phyloP scores from a whole-genome alignment of 2,329 filamentous ascomycete species.

The Pseudopithomyces maydicus region DNA sequence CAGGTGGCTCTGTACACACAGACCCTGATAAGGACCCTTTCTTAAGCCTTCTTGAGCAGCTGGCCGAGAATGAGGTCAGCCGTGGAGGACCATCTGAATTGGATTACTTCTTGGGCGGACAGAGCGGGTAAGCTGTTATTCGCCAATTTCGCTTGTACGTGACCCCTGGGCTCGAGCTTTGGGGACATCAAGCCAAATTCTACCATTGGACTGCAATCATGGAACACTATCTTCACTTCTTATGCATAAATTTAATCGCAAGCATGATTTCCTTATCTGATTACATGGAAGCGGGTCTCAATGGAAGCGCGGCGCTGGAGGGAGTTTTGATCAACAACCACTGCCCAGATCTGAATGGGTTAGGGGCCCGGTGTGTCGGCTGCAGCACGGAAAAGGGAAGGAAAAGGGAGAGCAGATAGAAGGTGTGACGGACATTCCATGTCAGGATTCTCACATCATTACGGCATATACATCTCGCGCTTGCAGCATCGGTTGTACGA shows the following conservation, averaged over 20 bases:
- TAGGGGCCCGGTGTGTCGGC: neutral
- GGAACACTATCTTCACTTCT: neutral
- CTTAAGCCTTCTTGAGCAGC: slow-evolving; percentile 75
- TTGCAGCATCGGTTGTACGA: slow-evolving; percentile 21
- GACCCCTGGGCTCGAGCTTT: neutral
- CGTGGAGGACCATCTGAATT: slow-evolving; percentile 73
- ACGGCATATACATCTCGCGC: neutral
- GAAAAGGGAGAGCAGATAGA: slow-evolving; percentile 1
- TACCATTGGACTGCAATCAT: neutral
- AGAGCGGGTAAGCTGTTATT: slow-evolving; percentile 25
- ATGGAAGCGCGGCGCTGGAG: slow-evolving; percentile 12
- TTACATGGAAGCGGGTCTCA: neutral
- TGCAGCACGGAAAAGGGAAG: neutral
- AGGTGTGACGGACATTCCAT: slow-evolving; percentile 19
- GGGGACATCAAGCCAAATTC: neutral
- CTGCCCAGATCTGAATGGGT: neutral
- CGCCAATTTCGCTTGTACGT: slow-evolving; percentile 4
- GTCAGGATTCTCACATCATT: neutral
- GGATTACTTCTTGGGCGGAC: slow-evolving; percentile 71
- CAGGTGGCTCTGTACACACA: slow-evolving; percentile 46
- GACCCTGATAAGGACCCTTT: slow-evolving; percentile 78
- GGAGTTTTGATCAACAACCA: slow-evolving; percentile 2
- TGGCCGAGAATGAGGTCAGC: slow-evolving; percentile 78
- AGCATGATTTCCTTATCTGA: neutral
- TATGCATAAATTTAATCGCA: slow-evolving; percentile 4